Base-by-base conservation (phyloP, 805 yeast genomes). In the Metschnikowia dekortorum region DNA sequence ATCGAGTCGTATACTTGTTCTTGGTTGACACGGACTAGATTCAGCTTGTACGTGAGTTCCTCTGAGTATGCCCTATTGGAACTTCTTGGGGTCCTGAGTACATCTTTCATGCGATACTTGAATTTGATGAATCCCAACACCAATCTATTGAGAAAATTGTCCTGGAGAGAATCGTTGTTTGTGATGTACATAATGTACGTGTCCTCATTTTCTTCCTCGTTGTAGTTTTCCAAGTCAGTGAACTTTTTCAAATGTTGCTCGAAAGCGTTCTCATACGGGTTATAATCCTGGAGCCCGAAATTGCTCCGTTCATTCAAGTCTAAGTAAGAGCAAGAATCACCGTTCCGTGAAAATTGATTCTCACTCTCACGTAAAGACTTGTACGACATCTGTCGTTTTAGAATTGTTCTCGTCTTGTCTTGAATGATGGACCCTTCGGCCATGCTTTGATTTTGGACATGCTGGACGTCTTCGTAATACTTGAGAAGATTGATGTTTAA, bases 401-500 rank as follows among this genome's bases (percentile, higher is more conserved):
- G 43, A 13, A 57, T 56, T 13, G 44, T 38, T 5, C 59, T 54
- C 26, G 57, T 41, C 35, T 52, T 57, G 30, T 53, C 53, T 37
- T 57, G 60, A 34, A 53, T 56, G 14, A 57, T 57, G 22, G 48
- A 43, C 16, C 62, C 59, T n/a, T 70, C 73, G 16, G 61, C 53
- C 30, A 57, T 56, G 38, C 59, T 40, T 44, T 70, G 75, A 29
- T 61, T 62, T 44, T 64, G 62, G 43, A 63, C 62, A 30, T 59
- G 58, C 14, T 65, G 68, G 16, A 68, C 57, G 52, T 61, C 64
- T 53, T 73, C 78, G 53, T 66, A 68, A 41, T 64, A 67, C 50
- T 72, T 73, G 43, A 70, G 62, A 44, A 73, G 61, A 55, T 73
- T 71, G 38, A 72, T 56, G 16, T 61, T 66, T 16, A 73, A 53